A percentile compares a stretch with the other conserved stretches of the same genome.
These are phyloP conservation scores for Exobasidium rhododendri DNA, from an alignment of 1,284 basidiomycete genomes.

Conservation along the genomic window DNA sequence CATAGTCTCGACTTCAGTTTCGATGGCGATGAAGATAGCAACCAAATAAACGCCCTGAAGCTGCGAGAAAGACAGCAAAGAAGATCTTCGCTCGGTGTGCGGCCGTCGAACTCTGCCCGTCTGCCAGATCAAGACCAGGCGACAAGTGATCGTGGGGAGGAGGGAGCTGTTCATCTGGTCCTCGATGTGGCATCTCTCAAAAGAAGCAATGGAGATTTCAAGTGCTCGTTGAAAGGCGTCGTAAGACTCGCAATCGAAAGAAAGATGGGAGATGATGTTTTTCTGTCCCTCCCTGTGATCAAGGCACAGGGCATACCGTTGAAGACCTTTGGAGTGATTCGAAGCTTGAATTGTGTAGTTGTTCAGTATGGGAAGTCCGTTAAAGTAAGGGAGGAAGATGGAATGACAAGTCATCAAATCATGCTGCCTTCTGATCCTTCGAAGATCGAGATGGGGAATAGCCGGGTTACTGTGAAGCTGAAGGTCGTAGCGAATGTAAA, in stretches of 20 bases:
- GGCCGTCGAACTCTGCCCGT: background rate
- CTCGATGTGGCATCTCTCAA: background rate
- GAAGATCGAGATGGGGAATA: background rate
- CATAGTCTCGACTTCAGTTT: conserved; percentile 6
- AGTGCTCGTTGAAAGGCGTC: background rate
- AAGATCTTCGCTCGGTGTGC: background rate
- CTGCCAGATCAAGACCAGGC: no score
- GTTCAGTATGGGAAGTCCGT: background rate
- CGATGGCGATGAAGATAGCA: background rate
- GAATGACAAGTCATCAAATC: background rate
- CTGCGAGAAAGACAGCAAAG: background rate
- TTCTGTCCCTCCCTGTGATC: background rate
- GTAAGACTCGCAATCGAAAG: background rate
- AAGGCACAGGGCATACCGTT: background rate
- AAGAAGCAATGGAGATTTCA: background rate
- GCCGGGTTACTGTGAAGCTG: background rate
- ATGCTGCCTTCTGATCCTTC: background rate
- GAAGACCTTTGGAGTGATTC: background rate
- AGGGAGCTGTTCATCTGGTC: background rate
- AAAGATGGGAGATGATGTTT: background rate
- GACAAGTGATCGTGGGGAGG: no score
- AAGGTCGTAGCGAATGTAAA: background rate
- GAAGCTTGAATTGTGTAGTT: background rate
- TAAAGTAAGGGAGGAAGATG: background rate
- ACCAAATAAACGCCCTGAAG: background rate